Conservation (phyloP, 2,329 filamentous ascomycete genomes). For the Verticillium nonalfalfae region DNA sequence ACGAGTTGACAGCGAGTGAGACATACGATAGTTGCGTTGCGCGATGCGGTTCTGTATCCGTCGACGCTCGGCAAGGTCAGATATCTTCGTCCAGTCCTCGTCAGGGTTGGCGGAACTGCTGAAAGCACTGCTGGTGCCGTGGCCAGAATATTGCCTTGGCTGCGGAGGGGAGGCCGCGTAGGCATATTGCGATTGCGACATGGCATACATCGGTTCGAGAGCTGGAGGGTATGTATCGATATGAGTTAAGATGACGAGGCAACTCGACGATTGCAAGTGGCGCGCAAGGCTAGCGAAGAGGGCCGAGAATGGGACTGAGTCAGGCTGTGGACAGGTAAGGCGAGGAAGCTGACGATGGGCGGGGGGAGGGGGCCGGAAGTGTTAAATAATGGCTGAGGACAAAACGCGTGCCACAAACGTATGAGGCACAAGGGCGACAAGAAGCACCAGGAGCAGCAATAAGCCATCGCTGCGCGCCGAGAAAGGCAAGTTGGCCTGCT, state of each 20-base stretch:
- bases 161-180: slow-evolving; percentile 30
- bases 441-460: neutral
- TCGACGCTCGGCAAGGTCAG: slow-evolving; percentile 87
- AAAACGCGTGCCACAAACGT: neutral
- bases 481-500: neutral
- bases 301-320: neutral
- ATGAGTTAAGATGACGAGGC: neutral
- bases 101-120: slow-evolving; percentile 91
- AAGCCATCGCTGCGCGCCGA: neutral
- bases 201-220: slow-evolving; percentile 31
- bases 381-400: neutral
- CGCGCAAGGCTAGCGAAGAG: neutral
- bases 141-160: slow-evolving; percentile 62
- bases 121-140: slow-evolving; percentile 89
- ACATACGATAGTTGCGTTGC: slow-evolving; percentile 87
- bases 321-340: neutral
- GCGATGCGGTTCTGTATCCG: slow-evolving; percentile 97
- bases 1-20: neutral
- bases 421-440: neutral
- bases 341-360: neutral
- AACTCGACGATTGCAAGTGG: neutral
- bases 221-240: neutral
- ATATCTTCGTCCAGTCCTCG: slow-evolving; percentile 99
- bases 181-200: slow-evolving; percentile 29
- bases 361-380: neutral